These are phyloP conservation scores for Takakia lepidozioides DNA, from an alignment of 225 moss, liverwort and hornwort genomes.

Conservation along the genomic window DNA sequence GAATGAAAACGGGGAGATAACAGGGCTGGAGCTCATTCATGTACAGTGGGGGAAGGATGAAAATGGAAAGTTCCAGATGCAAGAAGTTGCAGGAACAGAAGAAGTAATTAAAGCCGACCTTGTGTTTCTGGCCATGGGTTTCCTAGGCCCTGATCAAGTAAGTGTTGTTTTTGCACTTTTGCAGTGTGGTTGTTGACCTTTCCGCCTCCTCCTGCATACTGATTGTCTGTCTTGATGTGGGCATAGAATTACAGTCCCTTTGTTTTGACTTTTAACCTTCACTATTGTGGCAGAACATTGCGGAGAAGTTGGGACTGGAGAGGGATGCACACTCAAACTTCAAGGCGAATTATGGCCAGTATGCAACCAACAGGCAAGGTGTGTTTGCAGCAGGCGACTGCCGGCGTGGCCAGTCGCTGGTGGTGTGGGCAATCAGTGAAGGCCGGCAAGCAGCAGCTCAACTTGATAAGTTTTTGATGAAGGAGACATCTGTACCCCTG, in stretches of 20 bases:
- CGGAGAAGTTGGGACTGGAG: slow-evolving; percentile 67
- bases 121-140: slow-evolving; percentile 66
- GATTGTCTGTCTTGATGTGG: too few species aligned
- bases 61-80: slow-evolving; percentile 66
- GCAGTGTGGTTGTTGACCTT: too few species aligned
- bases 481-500: slow-evolving; percentile 7
- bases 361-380: slow-evolving; percentile 58
- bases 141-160: slow-evolving; percentile 85
- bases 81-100: slow-evolving; percentile 67
- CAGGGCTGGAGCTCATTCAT: slow-evolving; percentile 55
- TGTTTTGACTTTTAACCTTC: too few species aligned
- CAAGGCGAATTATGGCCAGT: slow-evolving; percentile 62
- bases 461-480: slow-evolving; percentile 59
- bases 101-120: slow-evolving; percentile 62
- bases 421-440: slow-evolving; percentile 85
- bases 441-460: slow-evolving; percentile 70
- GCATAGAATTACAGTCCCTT: too few species aligned
- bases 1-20: slow-evolving; percentile 57
- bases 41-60: slow-evolving; percentile 76
- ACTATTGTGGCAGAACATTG: slow-evolving; percentile 81
- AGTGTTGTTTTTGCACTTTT: slow-evolving; percentile 3
- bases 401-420: slow-evolving; percentile 60
- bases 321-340: slow-evolving; percentile 76
- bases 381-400: slow-evolving; percentile 76
- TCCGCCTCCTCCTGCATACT: too few species aligned